Base-by-base conservation (phyloP, 768 basidiomycete species). In the Kwoniella sp. region DNA sequence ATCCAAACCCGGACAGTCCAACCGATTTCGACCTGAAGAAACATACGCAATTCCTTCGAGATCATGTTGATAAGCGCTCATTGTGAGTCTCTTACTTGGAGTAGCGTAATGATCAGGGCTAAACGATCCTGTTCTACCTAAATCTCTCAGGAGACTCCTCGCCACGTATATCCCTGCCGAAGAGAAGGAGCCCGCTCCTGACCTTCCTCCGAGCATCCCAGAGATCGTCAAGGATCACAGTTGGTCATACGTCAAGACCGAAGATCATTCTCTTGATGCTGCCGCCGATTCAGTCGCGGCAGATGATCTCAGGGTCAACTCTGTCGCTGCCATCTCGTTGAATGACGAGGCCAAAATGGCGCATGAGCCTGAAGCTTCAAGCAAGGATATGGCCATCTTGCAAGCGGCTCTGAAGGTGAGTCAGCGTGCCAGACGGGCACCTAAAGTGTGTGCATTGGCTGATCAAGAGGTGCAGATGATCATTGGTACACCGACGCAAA, bases 11-110 rank as follows among this genome's bases (percentile, higher is more conserved):
- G 3, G 75, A 82, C 41, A 89, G 88, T 78, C 82, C 87, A 22
- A 85, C 85, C 5, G 86, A 91, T 52, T 95, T 96, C 73, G 86
- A 92, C 76, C 80, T 96, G n/a, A 82, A 87, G 29, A 84, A 84
- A n/a, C 92, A 94, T 73, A 77, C 96, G 30, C 86, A 88, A 68
- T 92, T 92, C 73, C 83, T 97, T 58, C 86, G 94, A 47, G 84
- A 84, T 11, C 86, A 91, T 72, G 83, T 96, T 30, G 91, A 94
- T 76, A 96, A 96, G 81, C 88, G 87, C 76, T 87, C 89, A 1
- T 71, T 96, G 93, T 94, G 73, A 81, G 92, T 85, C 37, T 26
- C 8, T 31, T 30, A 2, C 41, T 2, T 9, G 11, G 47, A 13
- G n/a, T 66, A 89, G 89, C 67, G 86, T 88, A 20, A 87, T 89